Base-by-base conservation (phyloP, 2,329 filamentous ascomycete species). In the Dissoconium aciculare region DNA sequence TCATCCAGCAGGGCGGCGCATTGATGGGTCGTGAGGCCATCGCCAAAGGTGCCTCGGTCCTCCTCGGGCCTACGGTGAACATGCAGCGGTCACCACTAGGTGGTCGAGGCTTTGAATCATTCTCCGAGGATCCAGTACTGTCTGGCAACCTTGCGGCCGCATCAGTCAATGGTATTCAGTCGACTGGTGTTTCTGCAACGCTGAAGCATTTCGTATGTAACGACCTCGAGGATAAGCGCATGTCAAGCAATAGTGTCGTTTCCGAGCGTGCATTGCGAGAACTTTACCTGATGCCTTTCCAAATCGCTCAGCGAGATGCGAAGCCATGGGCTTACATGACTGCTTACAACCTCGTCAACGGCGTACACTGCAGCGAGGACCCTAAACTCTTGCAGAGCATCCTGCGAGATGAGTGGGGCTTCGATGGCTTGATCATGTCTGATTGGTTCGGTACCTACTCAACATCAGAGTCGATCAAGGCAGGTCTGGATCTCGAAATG, bases 101-200 rank as follows among this genome's bases (percentile, higher is more conserved):
- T n/a, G 82, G 82, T 11, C 68, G 82, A 36, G 84, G 84, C 40
- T 91, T 89, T 43, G 82, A 91, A 55, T 84, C 80, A 0, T 89
- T 84, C 52, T 83, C 78, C 0, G 82, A 89, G 52, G 82, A 89
- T 42, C 81, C 81, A 0, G 67, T 76, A 6, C 63, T 91, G 4
- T 81, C 79, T 80, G 32, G 77, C 3, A 75, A 82, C 47, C 65
- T 79, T 34, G 72, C 68, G 1, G 73, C 79, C 42, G 58, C 63
- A 16, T 67, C 67, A 32, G 60, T 72, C 23, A 64, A 58, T 30
- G 71, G 77, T 13, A 57, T 82, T 2, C 81, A 89, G 48, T 73
- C 75, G 14, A 74, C 72, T 37, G 75, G 77, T 1, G 67, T 89
- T 21, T 73, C 75, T 5, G 78, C 81, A 8, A 82, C 80, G 0